These are phyloP conservation scores for Populus pruinosa DNA, from an alignment of 345 rosid genomes.

Conservation along the genomic window DNA sequence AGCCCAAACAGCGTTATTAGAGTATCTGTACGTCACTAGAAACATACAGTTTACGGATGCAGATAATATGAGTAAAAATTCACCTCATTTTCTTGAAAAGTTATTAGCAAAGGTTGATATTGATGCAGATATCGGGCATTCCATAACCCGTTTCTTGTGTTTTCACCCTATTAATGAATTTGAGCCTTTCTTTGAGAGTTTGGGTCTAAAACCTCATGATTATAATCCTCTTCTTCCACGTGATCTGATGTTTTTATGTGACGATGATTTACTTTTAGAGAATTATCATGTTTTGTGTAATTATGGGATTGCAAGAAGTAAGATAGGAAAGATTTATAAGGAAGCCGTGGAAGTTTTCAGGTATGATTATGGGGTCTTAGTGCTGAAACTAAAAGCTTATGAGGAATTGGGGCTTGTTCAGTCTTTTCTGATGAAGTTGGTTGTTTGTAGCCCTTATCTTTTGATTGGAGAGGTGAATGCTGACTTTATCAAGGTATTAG, in stretches of 20 bases:
- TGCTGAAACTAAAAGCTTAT: constrained; percentile 47
- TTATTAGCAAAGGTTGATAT: constrained; percentile 36
- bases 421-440: constrained; percentile 39
- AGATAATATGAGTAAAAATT: constrained; percentile 61
- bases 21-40: constrained; percentile 65
- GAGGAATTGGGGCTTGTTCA: constrained; percentile 57
- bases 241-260: constrained; percentile 54
- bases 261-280: constrained; percentile 53
- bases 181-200: constrained; percentile 83
- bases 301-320: constrained; percentile 53
- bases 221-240: constrained; percentile 42
- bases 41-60: constrained; percentile 55
- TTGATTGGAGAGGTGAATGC: constrained; percentile 47
- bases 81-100: constrained; percentile 46
- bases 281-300: constrained; percentile 61
- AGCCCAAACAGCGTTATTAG: constrained; percentile 64
- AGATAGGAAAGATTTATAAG: constrained; percentile 56
- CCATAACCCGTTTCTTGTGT: constrained; percentile 48
- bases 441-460: constrained; percentile 48
- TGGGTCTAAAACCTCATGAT: constrained; percentile 58
- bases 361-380: constrained; percentile 47
- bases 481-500: constrained; percentile 46
- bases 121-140: constrained; percentile 33
- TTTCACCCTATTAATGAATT: constrained; percentile 84
- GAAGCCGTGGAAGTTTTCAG: constrained; percentile 52